Evolutionary conservation across 2,329 filamentous ascomycete species (phyloP), one percentile per base, ranked within the genome.

Genomic region (Cladosporium sp.): DNA sequence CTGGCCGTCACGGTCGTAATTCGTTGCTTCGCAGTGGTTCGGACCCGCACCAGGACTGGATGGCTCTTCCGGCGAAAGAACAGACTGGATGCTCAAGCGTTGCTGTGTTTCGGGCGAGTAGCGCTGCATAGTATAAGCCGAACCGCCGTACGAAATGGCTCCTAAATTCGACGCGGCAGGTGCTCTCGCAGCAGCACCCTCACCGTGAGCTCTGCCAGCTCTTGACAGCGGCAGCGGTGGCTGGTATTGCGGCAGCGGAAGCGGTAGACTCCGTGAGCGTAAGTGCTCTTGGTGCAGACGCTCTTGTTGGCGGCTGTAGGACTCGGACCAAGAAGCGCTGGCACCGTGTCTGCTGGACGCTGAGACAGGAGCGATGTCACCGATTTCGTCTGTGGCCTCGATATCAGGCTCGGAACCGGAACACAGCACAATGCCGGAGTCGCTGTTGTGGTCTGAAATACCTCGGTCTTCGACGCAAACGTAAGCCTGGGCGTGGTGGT

Each of bases 341-440:
- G 67, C 58, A n/a, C 67, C 61, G 21, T 67, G 58, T 34, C 65
- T 54, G 25, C 63, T 46, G 53, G 68, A 66, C 8, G 10, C 18
- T 8, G 51, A 32, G 28, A 54, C 28, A 51, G 68, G 65, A 51
- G 58, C 65, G 48, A 66, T 67, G 58, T 69, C 68, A 28, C 51
- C 26, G 28, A 68, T 66, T 62, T 69, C 68, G 49, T 64, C 64
- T 54, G 51, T 54, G 70, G 69, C 70, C 67, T 77, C 75, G 70
- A 73, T 77, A 75, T 84, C 82, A 59, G 63, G 63, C 48, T 65
- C 64, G 36, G 64, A 65, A 58, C 64, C 64, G 74, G 81, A 83
- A 73, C 68, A 71, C 53, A 79, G 75, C 70, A 85, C 88, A 80
- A 91, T 86, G 74, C 87, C 89, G 80, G 87, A 90, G 80, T 92